phyloP scores from a whole-genome alignment of 768 basidiomycete species.

The Boletus eberwhitei region DNA sequence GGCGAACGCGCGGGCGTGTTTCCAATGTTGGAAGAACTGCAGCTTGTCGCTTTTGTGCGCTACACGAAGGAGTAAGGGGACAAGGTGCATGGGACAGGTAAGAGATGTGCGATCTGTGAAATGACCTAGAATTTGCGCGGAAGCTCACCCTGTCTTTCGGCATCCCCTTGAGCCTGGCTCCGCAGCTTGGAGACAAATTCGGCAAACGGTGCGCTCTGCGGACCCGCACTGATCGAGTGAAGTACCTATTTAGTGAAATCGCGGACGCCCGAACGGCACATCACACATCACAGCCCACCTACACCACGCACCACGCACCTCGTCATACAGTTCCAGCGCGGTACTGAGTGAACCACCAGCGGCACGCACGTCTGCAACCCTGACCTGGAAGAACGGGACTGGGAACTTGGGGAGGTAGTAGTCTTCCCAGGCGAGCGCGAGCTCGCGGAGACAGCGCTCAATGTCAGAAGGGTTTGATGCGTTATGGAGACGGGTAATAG shows the following conservation, averaged over 20 bases:
- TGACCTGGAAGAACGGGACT: conserved; percentile 30
- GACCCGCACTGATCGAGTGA: conserved; percentile 15
- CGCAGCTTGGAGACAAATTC: conserved; percentile 28
- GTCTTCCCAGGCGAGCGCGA: conserved; percentile 31
- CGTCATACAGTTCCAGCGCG: conserved; percentile 28
- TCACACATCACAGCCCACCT: background rate
- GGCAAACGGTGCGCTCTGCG: conserved; percentile 17
- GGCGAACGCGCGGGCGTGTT: conserved; percentile 30
- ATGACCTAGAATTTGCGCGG: background rate
- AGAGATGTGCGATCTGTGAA: background rate
- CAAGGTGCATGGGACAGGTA: background rate
- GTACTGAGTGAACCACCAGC: conserved; percentile 30
- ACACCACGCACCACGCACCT: conserved; percentile 16
- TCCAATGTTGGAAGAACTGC: conserved; percentile 33
- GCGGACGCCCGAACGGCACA: background rate
- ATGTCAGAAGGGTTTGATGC: conserved; percentile 15
- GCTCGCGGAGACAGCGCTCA: conserved; percentile 23
- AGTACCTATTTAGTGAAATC: conserved; percentile 18
- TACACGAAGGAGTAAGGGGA: background rate
- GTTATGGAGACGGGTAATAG: conserved; percentile 11
- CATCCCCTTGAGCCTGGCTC: conserved; percentile 22
- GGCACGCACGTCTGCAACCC: conserved; percentile 32
- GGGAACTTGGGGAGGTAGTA: conserved; percentile 32
- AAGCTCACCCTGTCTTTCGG: conserved; percentile 26
- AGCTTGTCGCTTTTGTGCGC: conserved; percentile 20